Conservation (phyloP, 495 filamentous ascomycete species). For the Sabuloglossum arenarium region DNA sequence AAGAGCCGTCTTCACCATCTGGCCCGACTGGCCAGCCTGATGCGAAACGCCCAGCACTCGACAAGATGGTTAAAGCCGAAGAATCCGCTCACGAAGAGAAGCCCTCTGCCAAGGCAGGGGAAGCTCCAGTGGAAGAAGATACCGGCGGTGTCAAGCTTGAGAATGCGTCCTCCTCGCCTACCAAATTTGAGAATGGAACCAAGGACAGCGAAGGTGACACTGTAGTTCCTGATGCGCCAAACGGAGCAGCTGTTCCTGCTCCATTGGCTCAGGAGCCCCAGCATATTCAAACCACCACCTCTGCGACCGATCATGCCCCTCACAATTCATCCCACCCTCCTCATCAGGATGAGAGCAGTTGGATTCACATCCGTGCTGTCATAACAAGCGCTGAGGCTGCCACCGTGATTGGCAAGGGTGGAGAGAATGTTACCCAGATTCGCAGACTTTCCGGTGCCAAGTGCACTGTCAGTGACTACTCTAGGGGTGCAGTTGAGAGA, state of each 20-base stretch:
- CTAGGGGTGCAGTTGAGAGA: constrained; percentile 86
- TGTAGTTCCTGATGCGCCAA: constrained; percentile 52
- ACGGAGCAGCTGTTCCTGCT: constrained; percentile 22
- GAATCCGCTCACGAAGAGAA: constrained; percentile 19
- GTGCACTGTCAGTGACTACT: constrained; percentile 96
- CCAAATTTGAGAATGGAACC: constrained; percentile 21
- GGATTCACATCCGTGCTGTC: constrained; percentile 91
- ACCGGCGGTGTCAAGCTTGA: constrained; percentile 16
- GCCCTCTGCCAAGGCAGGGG: constrained; percentile 17
- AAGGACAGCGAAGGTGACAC: constrained; percentile 38
- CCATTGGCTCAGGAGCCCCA: constrained; percentile 19
- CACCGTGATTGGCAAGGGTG: constrained; percentile 94
- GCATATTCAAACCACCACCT: constrained; percentile 44
- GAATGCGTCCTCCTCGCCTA: constrained; percentile 23
- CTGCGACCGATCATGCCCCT: constrained; percentile 29
- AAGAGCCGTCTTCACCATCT: constrained; percentile 88
- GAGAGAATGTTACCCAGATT: constrained; percentile 93
- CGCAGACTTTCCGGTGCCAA: constrained; percentile 81
- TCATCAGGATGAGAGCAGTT: constrained; percentile 69
- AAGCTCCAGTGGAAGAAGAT: constrained; percentile 31
- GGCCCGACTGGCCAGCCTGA: constrained; percentile 82
- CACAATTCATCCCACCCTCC: constrained; percentile 29
- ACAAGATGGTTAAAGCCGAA: constrained; percentile 59
- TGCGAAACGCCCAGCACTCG: constrained; percentile 86
- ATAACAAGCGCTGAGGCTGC: constrained; percentile 94